Evolutionary conservation across 257 asterid genomes (phyloP).

Genomic region (Mitragyna speciosa): DNA sequence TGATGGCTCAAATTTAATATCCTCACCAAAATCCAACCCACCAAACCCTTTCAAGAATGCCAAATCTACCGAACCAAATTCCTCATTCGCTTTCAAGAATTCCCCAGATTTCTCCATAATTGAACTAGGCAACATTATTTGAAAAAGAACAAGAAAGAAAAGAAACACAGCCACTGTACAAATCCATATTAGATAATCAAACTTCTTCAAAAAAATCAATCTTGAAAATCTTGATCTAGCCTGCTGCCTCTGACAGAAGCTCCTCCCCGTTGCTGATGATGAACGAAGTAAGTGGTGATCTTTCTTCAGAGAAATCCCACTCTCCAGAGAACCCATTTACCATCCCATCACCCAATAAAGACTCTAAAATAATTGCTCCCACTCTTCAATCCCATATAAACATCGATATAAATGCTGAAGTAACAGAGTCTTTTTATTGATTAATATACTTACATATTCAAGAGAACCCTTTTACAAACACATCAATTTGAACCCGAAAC

Average conservation of each 20-base stretch:
- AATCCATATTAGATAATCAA: slow-evolving; percentile 55
- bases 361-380: background rate
- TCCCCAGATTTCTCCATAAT: slow-evolving; percentile 40
- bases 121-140: slow-evolving; percentile 61
- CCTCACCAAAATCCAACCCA: slow-evolving; percentile 69
- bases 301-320: slow-evolving; percentile 47
- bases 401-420: background rate
- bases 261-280: slow-evolving; percentile 30
- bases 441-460: slow-evolving; percentile 21
- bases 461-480: slow-evolving; percentile 66
- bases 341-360: slow-evolving; percentile 42
- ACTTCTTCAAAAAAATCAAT: slow-evolving; percentile 49
- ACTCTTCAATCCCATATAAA: background rate
- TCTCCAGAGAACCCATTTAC: slow-evolving; percentile 85
- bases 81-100: slow-evolving; percentile 31
- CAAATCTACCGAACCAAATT: slow-evolving; percentile 36
- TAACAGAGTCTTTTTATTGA: background rate
- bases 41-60: slow-evolving; percentile 48
- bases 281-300: slow-evolving; percentile 52
- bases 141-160: slow-evolving; percentile 59
- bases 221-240: slow-evolving; percentile 85
- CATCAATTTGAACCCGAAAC: slow-evolving; percentile 27
- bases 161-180: slow-evolving; percentile 60
- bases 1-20: slow-evolving; percentile 61
- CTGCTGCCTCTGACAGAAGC: slow-evolving; percentile 25